phyloP scores from a whole-genome alignment of 2,329 filamentous ascomycete species.

The Cephalotrichum gorgonifer region DNA sequence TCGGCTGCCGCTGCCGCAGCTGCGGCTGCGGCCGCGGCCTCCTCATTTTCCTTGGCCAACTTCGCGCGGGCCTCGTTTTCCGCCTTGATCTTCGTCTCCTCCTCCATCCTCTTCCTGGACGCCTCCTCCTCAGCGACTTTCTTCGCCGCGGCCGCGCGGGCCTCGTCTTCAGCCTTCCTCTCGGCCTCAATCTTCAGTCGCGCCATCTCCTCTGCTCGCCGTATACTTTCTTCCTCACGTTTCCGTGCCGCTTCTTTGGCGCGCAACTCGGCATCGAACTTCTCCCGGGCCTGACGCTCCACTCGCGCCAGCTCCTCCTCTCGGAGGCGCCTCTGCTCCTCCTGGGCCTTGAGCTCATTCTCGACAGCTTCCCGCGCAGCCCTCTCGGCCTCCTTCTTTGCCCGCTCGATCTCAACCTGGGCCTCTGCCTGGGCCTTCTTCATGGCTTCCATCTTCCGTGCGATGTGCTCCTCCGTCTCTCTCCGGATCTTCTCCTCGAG shows the following conservation, averaged over 20 bases:
- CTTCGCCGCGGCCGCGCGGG: slow-evolving; percentile 18
- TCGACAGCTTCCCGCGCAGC: slow-evolving; percentile 31
- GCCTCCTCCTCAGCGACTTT: slow-evolving; percentile 10
- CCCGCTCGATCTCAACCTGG: slow-evolving; percentile 23
- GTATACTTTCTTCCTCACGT: slow-evolving; percentile 26
- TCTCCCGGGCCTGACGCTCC: slow-evolving; percentile 21
- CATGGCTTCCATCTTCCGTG: slow-evolving; percentile 28
- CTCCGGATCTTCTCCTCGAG: slow-evolving; percentile 32
- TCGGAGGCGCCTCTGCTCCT: slow-evolving; percentile 26
- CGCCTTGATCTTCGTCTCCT: slow-evolving; percentile 22
- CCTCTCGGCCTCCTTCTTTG: slow-evolving; percentile 23
- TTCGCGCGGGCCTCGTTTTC: slow-evolving; percentile 28
- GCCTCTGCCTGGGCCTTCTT: slow-evolving; percentile 33
- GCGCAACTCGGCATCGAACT: slow-evolving; percentile 28
- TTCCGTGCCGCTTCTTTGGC: slow-evolving; percentile 32
- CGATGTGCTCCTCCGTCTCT: slow-evolving; percentile 35
- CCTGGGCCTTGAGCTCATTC: slow-evolving; percentile 23
- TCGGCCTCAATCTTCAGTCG: slow-evolving; percentile 27
- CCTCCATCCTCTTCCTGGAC: slow-evolving; percentile 12
- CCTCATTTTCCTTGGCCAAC: slow-evolving; percentile 20
- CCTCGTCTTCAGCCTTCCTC: slow-evolving; percentile 29
- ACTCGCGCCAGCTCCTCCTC: slow-evolving; percentile 24
- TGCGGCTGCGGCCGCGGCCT: slow-evolving; percentile 23
- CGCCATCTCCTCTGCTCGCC: slow-evolving; percentile 33
- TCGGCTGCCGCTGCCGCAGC: slow-evolving; percentile 25